A percentile compares a stretch with the other conserved stretches of the same genome.
Evolutionary conservation across 2,329 filamentous ascomycete genomes (phyloP).

Genomic region (Sclerotinia spermophila): DNA sequence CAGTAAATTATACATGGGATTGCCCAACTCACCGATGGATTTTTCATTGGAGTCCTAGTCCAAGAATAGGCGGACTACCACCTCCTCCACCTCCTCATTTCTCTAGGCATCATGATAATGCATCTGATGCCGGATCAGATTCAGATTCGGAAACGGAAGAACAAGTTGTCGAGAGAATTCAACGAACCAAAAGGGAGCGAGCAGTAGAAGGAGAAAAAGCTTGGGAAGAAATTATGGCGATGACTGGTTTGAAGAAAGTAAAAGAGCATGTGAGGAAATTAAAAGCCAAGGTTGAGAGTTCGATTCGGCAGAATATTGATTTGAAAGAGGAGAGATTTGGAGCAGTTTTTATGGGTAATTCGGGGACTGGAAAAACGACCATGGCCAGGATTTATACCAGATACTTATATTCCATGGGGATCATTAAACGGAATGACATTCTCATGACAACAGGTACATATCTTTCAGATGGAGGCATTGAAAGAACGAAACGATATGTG

Average conservation of each 20-base stretch:
- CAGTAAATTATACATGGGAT: constrained; percentile 10
- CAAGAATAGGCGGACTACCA: not conserved
- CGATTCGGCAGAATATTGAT: constrained; percentile 43
- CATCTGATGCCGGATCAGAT: not conserved
- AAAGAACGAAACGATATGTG: constrained; percentile 52
- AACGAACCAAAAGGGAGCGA: constrained; percentile 23
- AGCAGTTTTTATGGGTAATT: constrained; percentile 51
- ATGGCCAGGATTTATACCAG: constrained; percentile 66
- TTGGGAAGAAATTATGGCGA: constrained; percentile 48
- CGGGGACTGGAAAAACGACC: constrained; percentile 62
- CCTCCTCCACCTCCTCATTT: not conserved
- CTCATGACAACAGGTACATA: constrained; percentile 64
- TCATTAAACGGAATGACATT: constrained; percentile 55
- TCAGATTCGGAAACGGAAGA: not conserved
- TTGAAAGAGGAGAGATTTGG: constrained; percentile 49
- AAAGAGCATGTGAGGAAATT: constrained; percentile 50
- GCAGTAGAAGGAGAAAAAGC: constrained; percentile 41
- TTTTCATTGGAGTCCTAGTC: not conserved
- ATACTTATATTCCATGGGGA: constrained; percentile 58
- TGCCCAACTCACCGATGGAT: not conserved
- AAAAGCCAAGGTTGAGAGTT: constrained; percentile 48
- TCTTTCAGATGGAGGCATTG: constrained; percentile 58
- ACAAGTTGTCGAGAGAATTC: not conserved
- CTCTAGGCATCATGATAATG: not conserved
- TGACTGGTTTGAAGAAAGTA: constrained; percentile 53